phyloP scores from a whole-genome alignment of 2,329 filamentous ascomycete species.

The Diaporthe sp. region DNA sequence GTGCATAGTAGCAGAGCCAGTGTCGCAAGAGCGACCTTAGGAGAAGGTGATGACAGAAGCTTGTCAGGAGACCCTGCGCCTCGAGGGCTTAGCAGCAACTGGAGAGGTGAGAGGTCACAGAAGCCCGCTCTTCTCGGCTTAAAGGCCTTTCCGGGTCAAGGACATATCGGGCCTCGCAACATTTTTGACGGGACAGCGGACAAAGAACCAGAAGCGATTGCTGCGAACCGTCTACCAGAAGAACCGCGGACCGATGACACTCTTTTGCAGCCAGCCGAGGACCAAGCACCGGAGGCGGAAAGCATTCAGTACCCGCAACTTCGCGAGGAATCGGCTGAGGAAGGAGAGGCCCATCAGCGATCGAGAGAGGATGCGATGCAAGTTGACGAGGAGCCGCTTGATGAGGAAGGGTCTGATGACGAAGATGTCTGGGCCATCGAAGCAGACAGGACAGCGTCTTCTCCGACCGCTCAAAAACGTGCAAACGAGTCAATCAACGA shows the following conservation, averaged over 20 bases:
- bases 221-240: slow-evolving; percentile 39
- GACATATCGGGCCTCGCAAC: not conserved
- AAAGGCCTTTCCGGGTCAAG: not conserved
- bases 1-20: slow-evolving; percentile 30
- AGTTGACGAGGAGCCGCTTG: slow-evolving; percentile 30
- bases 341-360: not conserved
- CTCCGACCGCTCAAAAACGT: slow-evolving; percentile 41
- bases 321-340: not conserved
- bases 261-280: slow-evolving; percentile 35
- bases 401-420: slow-evolving; percentile 51
- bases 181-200: slow-evolving; percentile 43
- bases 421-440: slow-evolving; percentile 70
- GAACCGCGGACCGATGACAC: slow-evolving; percentile 42
- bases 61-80: slow-evolving; percentile 11
- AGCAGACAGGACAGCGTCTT: slow-evolving; percentile 60
- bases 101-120: slow-evolving; percentile 4
- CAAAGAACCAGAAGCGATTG: slow-evolving; percentile 37
- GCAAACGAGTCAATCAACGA: slow-evolving; percentile 41
- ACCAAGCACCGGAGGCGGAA: slow-evolving; percentile 19
- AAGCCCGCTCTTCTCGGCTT: not conserved
- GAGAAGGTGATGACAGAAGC: slow-evolving; percentile 36
- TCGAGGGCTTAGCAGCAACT: not conserved
- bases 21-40: not conserved
- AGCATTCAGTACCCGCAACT: not conserved
- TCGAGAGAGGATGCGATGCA: slow-evolving; percentile 16